Conservation (phyloP, 306 rosid species). For the Vigna nakashimae region DNA sequence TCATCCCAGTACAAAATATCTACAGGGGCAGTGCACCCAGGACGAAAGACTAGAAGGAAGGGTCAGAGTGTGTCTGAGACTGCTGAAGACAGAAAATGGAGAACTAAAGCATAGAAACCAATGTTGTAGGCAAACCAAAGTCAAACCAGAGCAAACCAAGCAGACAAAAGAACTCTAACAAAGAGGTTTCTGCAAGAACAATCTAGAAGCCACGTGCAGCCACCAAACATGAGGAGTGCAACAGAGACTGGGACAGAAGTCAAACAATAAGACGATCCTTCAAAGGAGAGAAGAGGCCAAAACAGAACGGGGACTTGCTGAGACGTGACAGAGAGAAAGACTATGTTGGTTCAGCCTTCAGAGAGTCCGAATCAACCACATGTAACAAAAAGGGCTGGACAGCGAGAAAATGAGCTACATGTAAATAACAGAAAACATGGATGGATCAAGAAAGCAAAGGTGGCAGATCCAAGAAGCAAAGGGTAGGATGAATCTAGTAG, state of each 20-base stretch:
- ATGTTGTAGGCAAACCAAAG: background rate
- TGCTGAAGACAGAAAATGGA: background rate
- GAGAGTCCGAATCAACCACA: background rate
- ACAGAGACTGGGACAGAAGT: background rate
- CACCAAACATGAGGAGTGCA: conserved; percentile 5
- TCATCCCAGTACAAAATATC: background rate
- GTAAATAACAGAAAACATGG: background rate
- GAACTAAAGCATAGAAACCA: background rate
- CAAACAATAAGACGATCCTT: background rate
- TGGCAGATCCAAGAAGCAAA: no score
- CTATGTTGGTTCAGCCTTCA: background rate
- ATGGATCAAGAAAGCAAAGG: background rate
- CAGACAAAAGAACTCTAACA: background rate
- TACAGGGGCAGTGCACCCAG: background rate
- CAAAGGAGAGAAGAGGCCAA: background rate
- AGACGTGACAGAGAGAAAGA: background rate
- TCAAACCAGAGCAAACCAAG: background rate
- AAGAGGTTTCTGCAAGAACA: background rate
- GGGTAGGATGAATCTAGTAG: background rate
- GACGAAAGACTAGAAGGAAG: background rate
- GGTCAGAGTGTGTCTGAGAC: background rate
- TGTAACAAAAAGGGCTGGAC: background rate
- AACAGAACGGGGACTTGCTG: background rate
- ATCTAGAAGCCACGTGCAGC: background rate
- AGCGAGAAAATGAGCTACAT: background rate